A percentile compares a stretch with the other conserved stretches of the same genome.
Conservation (phyloP, 352 stramenopile species). For the Pythium utonaiense region DNA sequence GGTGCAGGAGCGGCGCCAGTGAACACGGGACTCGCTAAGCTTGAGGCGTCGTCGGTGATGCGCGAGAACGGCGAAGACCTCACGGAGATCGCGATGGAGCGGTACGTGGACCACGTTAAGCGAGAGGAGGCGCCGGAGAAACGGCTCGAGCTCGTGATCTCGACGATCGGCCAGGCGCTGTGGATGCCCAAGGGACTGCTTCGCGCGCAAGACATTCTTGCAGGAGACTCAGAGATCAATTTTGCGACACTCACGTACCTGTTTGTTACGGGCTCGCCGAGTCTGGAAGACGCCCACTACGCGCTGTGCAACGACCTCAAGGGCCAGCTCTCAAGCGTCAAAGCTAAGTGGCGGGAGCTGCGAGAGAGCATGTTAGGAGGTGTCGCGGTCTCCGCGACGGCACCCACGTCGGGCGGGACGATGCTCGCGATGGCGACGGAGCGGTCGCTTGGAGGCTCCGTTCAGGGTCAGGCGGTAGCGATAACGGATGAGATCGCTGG, state of each 20-base stretch:
- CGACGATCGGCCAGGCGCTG: constrained; percentile 63
- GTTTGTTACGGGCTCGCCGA: constrained; percentile 61
- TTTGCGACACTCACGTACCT: constrained; percentile 69
- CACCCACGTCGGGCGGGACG: not conserved
- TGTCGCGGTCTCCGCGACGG: not conserved
- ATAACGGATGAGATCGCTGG: constrained; percentile 16
- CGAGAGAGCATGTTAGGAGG: constrained; percentile 28
- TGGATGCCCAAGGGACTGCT: constrained; percentile 63
- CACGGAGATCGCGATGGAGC: constrained; percentile 70
- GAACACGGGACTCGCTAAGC: constrained; percentile 24
- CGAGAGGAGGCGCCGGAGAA: constrained; percentile 48
- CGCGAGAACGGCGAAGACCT: constrained; percentile 79
- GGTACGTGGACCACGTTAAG: constrained; percentile 65
- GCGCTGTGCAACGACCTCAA: constrained; percentile 50
- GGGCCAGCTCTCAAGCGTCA: constrained; percentile 46
- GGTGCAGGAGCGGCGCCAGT: constrained; percentile 4
- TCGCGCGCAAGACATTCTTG: constrained; percentile 60
- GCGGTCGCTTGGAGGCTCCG: not conserved
- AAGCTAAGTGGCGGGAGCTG: constrained; percentile 62
- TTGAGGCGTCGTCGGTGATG: constrained; percentile 54
- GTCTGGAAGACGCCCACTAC: constrained; percentile 45
- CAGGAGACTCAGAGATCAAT: constrained; percentile 73
- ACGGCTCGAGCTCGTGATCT: constrained; percentile 66
- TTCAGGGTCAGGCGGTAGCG: not conserved
- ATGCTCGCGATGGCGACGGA: constrained; percentile 4